Conservation (phyloP, 495 filamentous ascomycete species). For the Hyaloscypha variabilis region DNA sequence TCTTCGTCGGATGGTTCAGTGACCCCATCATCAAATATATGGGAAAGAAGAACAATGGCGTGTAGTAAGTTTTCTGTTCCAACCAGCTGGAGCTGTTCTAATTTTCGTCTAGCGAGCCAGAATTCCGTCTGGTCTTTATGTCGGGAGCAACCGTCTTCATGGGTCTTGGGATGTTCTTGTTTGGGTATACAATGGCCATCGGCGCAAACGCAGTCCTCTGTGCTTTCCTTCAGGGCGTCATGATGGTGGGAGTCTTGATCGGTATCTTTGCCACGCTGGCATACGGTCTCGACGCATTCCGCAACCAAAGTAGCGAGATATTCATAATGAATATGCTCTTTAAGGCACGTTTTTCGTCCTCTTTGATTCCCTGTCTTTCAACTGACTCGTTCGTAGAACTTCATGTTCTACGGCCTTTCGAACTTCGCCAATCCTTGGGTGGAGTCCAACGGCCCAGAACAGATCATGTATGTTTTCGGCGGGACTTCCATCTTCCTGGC, state of each 20-base stretch:
- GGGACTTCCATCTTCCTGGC: slow-evolving; percentile 9
- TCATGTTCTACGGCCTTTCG: slow-evolving; percentile 12
- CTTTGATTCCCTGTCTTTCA: not conserved
- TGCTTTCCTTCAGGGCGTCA: slow-evolving; percentile 10
- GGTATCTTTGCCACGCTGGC: slow-evolving; percentile 2
- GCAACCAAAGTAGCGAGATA: slow-evolving; percentile 8
- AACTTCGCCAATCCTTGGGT: slow-evolving; percentile 16
- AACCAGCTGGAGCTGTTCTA: not conserved
- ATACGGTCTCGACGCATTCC: slow-evolving; percentile 7
- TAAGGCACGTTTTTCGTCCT: not conserved
- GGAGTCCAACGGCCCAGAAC: not conserved
- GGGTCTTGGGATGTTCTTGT: slow-evolving; percentile 9
- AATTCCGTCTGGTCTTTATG: slow-evolving; percentile 14
- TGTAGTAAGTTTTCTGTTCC: not conserved
- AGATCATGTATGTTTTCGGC: slow-evolving; percentile 9
- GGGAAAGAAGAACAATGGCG: not conserved
- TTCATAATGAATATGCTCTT: slow-evolving; percentile 14
- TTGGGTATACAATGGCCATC: slow-evolving; percentile 9
- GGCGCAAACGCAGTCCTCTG: not conserved
- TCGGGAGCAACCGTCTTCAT: not conserved
- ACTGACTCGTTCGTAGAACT: slow-evolving; percentile 3
- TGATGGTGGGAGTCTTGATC: slow-evolving; percentile 7
- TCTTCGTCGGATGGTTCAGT: not conserved
- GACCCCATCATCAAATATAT: not conserved
- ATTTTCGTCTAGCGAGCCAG: not conserved